Base-by-base conservation (phyloP, 2,329 filamentous ascomycete genomes). In the Scedosporium apiospermum region DNA sequence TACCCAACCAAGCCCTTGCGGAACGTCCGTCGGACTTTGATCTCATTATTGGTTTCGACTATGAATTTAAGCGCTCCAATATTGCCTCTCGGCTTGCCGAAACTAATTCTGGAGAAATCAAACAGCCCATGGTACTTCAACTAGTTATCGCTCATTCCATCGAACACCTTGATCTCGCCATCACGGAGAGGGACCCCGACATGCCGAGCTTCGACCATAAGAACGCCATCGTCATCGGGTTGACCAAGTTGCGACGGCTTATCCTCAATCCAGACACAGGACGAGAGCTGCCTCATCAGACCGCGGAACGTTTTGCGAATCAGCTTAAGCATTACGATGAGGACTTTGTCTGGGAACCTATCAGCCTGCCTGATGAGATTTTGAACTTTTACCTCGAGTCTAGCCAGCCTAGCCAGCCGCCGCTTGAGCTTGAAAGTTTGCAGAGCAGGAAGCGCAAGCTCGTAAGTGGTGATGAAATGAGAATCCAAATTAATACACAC, bases 21-120 rank as follows among this genome's bases (percentile, higher is more conserved):
- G 68, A 72, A 2, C 70, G 79, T 27, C 71, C 74, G 3, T 72
- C 70, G 30, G 72, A 75, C 26, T 77, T 80, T 49, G 80, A 85
- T 63, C 73, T 80, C 12, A 75, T 85, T 57, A 76, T 86, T 63
- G 79, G 77, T 18, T 86, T 81, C 63, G 83, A 86, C 64, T 75
- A 80, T 66, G 76, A 75, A 1, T 82, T 82, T 55, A 72, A 74
- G 27, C 71, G 70, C 12, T 80, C 75, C 3, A 62, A 69, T 64
- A 51, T 71, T 62, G 64, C 69, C 60, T 58, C 66, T 1, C 62
- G 62, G 1, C 65, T 68, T 16, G 42, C 67, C 14, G 42, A 70
- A 30, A 34, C 23, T 3, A 51, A n/a, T 16, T 41, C 49, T 16
- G n/a, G 16, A 18, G 46, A 61, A 12, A 65, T 62, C 34, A 73